A percentile compares a stretch with the other conserved stretches of the same genome.
These are phyloP conservation scores for Clitocybe nebularis DNA, from an alignment of 1,284 basidiomycete genomes.

Conservation along the genomic window DNA sequence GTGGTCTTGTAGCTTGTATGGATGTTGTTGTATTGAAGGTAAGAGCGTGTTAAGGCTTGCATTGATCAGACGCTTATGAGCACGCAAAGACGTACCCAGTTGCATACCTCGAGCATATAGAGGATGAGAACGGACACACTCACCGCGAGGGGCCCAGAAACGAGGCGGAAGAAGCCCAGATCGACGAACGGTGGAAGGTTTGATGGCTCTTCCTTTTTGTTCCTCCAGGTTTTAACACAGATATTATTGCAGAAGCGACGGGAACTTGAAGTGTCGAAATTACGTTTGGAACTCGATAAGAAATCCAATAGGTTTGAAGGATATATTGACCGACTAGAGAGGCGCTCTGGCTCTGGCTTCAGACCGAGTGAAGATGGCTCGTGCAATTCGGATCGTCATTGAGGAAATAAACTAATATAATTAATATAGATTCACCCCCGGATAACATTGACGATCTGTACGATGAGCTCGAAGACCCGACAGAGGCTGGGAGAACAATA, in stretches of 20 bases:
- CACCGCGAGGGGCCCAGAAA: conserved; percentile 58
- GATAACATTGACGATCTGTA: conserved; percentile 62
- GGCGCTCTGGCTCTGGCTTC: conserved; percentile 42
- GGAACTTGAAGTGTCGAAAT: conserved; percentile 48
- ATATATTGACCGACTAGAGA: conserved; percentile 56
- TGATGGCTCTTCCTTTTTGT: conserved; percentile 18
- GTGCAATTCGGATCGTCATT: conserved; percentile 13
- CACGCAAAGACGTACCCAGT: conserved; percentile 51
- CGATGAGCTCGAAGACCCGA: conserved; percentile 58
- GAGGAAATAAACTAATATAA: conserved; percentile 1
- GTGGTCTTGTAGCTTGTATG: conserved; percentile 75
- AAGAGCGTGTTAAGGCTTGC: neutral
- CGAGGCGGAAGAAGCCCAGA: conserved; percentile 63
- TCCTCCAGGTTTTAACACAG: conserved; percentile 1
- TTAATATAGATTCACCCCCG: conserved; percentile 43
- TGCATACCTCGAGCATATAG: conserved; percentile 59
- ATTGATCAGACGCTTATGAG: neutral
- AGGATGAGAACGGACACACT: conserved; percentile 50
- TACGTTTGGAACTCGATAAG: conserved; percentile 53
- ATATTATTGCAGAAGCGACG: conserved; percentile 40
- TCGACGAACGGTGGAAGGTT: conserved; percentile 71
- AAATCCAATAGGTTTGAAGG: conserved; percentile 42
- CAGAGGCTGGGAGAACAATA: conserved; percentile 39
- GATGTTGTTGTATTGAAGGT: conserved; percentile 76
- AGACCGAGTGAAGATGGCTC: conserved; percentile 43